These are phyloP conservation scores for Biscutella laevigata DNA, from an alignment of 441 rosid species.

Conservation along the genomic window DNA sequence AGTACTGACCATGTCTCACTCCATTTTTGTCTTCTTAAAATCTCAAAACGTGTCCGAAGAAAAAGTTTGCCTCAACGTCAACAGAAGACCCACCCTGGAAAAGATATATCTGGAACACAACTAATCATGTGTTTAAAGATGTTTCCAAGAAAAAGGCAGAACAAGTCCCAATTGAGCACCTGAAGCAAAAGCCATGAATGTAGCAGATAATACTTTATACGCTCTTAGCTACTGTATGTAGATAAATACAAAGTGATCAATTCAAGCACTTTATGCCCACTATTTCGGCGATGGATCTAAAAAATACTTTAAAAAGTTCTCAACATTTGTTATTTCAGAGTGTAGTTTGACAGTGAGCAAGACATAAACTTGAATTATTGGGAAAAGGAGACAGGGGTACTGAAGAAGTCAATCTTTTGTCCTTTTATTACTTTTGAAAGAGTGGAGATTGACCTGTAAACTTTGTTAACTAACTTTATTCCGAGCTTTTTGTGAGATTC, in stretches of 20 bases:
- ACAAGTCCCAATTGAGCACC: slow-evolving; percentile 12
- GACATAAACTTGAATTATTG: slow-evolving; percentile 10
- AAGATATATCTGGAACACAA: slow-evolving; percentile 22
- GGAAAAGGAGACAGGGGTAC: neutral
- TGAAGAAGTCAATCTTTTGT: slow-evolving; percentile 22
- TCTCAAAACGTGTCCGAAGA: neutral
- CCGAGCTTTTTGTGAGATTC: neutral
- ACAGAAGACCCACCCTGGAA: slow-evolving; percentile 24
- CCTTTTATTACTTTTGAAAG: slow-evolving; percentile 19
- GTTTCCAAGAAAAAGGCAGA: slow-evolving; percentile 9
- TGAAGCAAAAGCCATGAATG: slow-evolving; percentile 15
- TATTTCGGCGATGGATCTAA: neutral
- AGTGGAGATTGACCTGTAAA: slow-evolving; percentile 14
- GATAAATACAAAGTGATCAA: slow-evolving; percentile 6
- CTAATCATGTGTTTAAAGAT: slow-evolving; percentile 16
- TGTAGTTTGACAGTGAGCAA: neutral
- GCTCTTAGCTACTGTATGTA: slow-evolving; percentile 9
- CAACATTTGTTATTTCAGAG: neutral
- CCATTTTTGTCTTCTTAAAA: neutral
- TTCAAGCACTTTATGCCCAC: neutral
- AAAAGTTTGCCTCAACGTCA: slow-evolving; percentile 17
- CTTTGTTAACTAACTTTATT: neutral
- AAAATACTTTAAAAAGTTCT: neutral
- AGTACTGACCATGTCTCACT: slow-evolving; percentile 15
- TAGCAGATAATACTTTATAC: slow-evolving; percentile 12